Evolutionary conservation across 2,329 filamentous ascomycete species (phyloP).

Genomic region (Stachybotrys chlorohalonatus): DNA sequence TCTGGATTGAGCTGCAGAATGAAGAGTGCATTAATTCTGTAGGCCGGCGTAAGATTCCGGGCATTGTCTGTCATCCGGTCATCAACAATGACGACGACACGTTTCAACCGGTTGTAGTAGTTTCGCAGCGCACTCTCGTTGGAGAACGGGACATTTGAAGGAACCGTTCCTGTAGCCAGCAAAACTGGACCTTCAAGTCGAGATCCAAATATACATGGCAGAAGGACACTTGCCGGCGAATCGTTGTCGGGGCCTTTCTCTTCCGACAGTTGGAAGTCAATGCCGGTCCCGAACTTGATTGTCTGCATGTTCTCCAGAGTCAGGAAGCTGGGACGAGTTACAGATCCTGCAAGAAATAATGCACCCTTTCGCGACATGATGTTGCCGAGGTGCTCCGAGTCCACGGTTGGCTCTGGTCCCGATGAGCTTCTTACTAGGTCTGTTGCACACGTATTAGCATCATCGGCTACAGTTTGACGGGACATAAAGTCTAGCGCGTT

Average conservation of each 20-base stretch:
- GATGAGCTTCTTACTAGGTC: no score
- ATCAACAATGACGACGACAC: slow-evolving; percentile 5
- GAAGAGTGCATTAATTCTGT: slow-evolving; percentile 8
- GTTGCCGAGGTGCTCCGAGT: background rate
- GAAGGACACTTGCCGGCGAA: slow-evolving; percentile 3
- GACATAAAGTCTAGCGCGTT: background rate
- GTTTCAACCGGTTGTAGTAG: slow-evolving; percentile 5
- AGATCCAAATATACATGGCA: slow-evolving; percentile 9
- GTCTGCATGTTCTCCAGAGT: background rate
- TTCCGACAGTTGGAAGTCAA: background rate
- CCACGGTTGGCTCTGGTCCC: no score
- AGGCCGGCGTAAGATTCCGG: slow-evolving; percentile 4
- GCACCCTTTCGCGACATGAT: background rate
- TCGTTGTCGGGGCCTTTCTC: background rate
- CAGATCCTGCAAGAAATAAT: background rate
- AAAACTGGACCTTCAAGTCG: slow-evolving; percentile 8
- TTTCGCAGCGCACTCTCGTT: background rate
- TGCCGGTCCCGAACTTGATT: slow-evolving; percentile 2
- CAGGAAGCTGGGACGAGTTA: background rate
- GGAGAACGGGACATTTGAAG: slow-evolving; percentile 3
- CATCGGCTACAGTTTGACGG: no score
- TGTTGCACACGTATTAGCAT: no score
- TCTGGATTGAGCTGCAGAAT: slow-evolving; percentile 4
- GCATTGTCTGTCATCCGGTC: slow-evolving; percentile 9
- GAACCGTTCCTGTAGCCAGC: slow-evolving; percentile 7